Evolutionary conservation across 169 alveolate species (phyloP).

Genomic region (Babesia ovata): DNA sequence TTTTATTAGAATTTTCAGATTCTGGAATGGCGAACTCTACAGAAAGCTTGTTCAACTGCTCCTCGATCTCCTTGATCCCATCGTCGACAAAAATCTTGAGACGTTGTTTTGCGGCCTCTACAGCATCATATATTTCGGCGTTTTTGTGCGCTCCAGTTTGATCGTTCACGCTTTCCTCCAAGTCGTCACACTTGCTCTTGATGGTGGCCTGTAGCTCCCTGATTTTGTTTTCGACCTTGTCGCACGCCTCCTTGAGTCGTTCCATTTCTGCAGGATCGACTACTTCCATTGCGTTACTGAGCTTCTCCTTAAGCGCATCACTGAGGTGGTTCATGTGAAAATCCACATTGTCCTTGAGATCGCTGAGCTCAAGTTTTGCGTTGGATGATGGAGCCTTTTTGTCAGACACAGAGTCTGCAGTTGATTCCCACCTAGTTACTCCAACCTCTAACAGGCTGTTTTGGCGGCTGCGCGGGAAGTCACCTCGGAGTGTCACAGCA

Average conservation of each 20-base stretch:
- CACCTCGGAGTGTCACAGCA: constrained; percentile 3
- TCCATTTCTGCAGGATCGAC: constrained; percentile 36
- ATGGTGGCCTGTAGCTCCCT: constrained; percentile 50
- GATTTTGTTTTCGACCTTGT: constrained; percentile 43
- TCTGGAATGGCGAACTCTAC: constrained; percentile 22
- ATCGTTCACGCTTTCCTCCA: constrained; percentile 1
- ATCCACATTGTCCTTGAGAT: constrained; percentile 59
- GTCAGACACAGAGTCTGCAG: constrained; percentile 4
- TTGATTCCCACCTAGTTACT: constrained; percentile 30
- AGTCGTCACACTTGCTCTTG: constrained; percentile 31
- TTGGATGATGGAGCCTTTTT: neutral
- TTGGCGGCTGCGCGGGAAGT: neutral
- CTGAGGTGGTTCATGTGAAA: constrained; percentile 48
- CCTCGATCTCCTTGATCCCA: constrained; percentile 38
- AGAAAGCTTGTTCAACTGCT: constrained; percentile 8
- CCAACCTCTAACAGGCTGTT: neutral
- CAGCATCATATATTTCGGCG: neutral
- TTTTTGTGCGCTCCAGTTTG: neutral
- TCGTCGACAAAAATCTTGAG: constrained; percentile 46
- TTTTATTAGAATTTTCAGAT: neutral
- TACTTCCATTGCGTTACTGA: constrained; percentile 20
- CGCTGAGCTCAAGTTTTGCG: constrained; percentile 43
- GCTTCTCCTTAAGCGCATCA: constrained; percentile 14
- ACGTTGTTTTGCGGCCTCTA: constrained; percentile 10
- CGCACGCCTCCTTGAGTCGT: constrained; percentile 37